Evolutionary conservation across 768 basidiomycete genomes (phyloP).

Genomic region (Candolleomyces eurysporus): DNA sequence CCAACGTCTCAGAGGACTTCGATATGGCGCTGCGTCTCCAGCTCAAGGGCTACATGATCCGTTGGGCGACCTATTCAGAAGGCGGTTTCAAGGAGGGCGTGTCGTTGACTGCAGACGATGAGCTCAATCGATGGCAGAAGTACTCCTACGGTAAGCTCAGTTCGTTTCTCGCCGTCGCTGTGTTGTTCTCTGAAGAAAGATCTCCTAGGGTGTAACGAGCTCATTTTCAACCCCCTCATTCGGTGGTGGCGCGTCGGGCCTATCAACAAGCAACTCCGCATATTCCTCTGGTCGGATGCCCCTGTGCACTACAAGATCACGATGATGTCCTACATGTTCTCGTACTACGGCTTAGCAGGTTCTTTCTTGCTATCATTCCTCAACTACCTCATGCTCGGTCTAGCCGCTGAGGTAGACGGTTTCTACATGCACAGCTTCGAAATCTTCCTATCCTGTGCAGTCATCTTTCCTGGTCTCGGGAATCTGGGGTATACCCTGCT

Average conservation of each 20-base stretch:
- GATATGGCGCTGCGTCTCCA: conserved; percentile 74
- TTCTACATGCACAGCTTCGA: conserved; percentile 73
- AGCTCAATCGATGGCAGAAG: conserved; percentile 92
- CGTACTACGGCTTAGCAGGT: conserved; percentile 63
- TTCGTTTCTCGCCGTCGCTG: too few relatives aligned
- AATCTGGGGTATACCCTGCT: conserved; percentile 67
- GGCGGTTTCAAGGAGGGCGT: conserved; percentile 92
- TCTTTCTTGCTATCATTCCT: conserved; percentile 59
- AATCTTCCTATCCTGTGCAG: conserved; percentile 70
- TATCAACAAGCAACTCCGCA: conserved; percentile 76
- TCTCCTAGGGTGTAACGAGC: conserved; percentile 60
- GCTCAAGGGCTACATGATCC: conserved; percentile 67
- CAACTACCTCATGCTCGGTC: conserved; percentile 71
- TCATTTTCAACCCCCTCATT: conserved; percentile 82
- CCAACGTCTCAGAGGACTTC: conserved; percentile 81
- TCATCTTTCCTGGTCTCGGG: conserved; percentile 68
- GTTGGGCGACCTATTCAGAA: conserved; percentile 83
- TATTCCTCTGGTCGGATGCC: conserved; percentile 72
- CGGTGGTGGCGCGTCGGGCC: conserved; percentile 80
- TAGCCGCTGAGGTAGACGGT: conserved; percentile 60
- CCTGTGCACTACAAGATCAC: conserved; percentile 83
- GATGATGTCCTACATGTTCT: conserved; percentile 74
- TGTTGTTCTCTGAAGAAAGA: too few relatives aligned
- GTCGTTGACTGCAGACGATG: conserved; percentile 84
- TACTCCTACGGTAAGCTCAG: conserved; percentile 62